Percentiles rank a stretch among this genome's conserved stretches.
phyloP scores from a whole-genome alignment of 768 basidiomycete species.

The Leccinum incarnatum region DNA sequence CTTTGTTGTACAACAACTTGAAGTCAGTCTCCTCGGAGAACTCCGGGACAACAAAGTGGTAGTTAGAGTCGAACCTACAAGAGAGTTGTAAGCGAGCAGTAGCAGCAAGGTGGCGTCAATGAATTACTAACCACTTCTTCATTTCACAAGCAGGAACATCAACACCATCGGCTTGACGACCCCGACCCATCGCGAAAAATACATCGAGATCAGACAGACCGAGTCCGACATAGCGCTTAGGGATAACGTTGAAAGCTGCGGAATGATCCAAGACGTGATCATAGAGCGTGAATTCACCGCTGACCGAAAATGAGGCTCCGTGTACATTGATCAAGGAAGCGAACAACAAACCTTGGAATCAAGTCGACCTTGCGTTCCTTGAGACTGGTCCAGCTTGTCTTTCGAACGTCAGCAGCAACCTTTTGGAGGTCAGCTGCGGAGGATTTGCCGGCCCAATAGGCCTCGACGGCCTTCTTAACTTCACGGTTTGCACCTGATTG shows the following conservation, averaged over 20 bases:
- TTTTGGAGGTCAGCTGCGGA: slow-evolving; percentile 85
- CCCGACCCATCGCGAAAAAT: slow-evolving; percentile 99
- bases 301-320: slow-evolving; percentile 35
- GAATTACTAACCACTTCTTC: slow-evolving; percentile 89
- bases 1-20: slow-evolving; percentile 95
- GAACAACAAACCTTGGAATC: slow-evolving; percentile 74
- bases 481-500: slow-evolving; percentile 83
- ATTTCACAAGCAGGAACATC: slow-evolving; percentile 98
- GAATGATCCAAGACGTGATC: slow-evolving; percentile 99
- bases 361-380: slow-evolving; percentile 84
- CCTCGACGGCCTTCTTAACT: slow-evolving; percentile 97
- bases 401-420: slow-evolving; percentile 83
- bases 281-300: slow-evolving; percentile 98
- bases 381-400: slow-evolving; percentile 83
- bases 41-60: slow-evolving; percentile 98
- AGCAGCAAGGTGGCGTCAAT: not conserved
- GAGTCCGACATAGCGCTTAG: slow-evolving; percentile 86
- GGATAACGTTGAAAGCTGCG: slow-evolving; percentile 93
- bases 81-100: slow-evolving; percentile 1
- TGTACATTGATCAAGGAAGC: slow-evolving; percentile 3
- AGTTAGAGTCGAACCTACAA: slow-evolving; percentile 94
- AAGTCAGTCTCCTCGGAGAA: slow-evolving; percentile 88
- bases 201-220: slow-evolving; percentile 88
- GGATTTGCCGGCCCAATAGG: slow-evolving; percentile 95
- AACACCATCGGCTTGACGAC: slow-evolving; percentile 89